A percentile compares a stretch with the other conserved stretches of the same genome.
Evolutionary conservation across 257 asterid genomes (phyloP).

Genomic region (Jacaranda mimosifolia): DNA sequence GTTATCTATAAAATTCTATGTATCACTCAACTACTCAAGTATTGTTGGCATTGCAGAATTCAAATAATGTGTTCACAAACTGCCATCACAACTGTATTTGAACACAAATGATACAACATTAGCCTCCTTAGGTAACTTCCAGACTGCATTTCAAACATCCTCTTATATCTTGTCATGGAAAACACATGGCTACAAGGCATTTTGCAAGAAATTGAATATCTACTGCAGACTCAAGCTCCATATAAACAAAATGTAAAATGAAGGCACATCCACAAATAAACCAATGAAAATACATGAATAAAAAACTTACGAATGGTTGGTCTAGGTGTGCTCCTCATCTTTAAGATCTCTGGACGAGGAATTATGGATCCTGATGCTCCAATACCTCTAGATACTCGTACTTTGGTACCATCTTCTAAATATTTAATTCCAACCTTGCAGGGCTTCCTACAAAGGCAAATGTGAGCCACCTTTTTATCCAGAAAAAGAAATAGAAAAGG

Average conservation of each 20-base stretch:
- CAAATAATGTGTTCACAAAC: neutral
- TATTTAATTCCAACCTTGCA: conserved; percentile 82
- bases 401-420: conserved; percentile 87
- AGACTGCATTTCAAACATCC: neutral
- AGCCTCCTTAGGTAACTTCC: neutral
- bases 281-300: conserved; percentile 10
- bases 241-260: conserved; percentile 8
- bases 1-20: neutral
- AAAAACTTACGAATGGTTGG: conserved; percentile 75
- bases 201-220: neutral
- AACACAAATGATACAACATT: neutral
- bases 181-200: conserved; percentile 18
- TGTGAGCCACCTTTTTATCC: conserved; percentile 34
- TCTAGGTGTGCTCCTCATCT: conserved; percentile 82
- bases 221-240: conserved; percentile 7
- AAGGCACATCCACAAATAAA: neutral
- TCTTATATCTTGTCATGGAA: neutral
- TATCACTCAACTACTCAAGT: neutral
- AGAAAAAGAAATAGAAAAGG: neutral
- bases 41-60: neutral
- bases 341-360: conserved; percentile 93
- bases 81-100: neutral
- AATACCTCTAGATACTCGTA: conserved; percentile 85
- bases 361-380: conserved; percentile 89
- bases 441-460: conserved; percentile 67